phyloP scores from a whole-genome alignment of 2,329 filamentous ascomycete species.

The Waltergamsia citrina region DNA sequence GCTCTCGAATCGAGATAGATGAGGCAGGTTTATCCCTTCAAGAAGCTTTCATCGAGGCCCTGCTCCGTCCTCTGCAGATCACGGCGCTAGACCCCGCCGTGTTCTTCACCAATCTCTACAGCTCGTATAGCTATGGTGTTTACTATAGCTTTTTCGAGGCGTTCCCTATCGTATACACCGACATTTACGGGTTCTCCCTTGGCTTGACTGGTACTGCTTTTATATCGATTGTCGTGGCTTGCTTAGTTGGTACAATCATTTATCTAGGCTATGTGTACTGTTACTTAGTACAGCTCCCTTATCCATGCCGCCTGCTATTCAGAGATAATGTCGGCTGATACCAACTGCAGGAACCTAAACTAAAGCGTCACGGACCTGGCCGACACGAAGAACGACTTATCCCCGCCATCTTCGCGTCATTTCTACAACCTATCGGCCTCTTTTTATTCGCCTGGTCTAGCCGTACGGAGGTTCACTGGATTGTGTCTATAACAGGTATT shows the following conservation, averaged over 20 bases:
- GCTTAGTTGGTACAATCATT: conserved; percentile 20
- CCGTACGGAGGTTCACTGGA: conserved; percentile 13
- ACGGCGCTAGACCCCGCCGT: conserved; percentile 28
- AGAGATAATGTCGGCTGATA: too few species aligned
- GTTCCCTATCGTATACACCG: conserved; percentile 34
- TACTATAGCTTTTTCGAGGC: conserved; percentile 39
- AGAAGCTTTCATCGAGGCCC: conserved; percentile 28
- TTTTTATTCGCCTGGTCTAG: conserved; percentile 29
- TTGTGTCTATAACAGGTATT: conserved; percentile 26
- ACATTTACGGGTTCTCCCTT: conserved; percentile 32
- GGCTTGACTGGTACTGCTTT: conserved; percentile 31
- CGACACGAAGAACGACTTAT: conserved; percentile 10
- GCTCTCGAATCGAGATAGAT: conserved; percentile 46
- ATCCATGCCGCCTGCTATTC: conserved; percentile 16
- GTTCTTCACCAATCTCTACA: conserved; percentile 30
- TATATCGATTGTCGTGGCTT: conserved; percentile 27
- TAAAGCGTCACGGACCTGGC: too few species aligned
- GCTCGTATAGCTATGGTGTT: conserved; percentile 26
- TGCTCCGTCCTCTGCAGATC: conserved; percentile 26
- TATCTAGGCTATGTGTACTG: conserved; percentile 12
- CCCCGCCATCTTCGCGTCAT: conserved; percentile 25
- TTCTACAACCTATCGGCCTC: conserved; percentile 23
- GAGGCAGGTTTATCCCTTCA: conserved; percentile 31
- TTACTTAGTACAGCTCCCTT: conserved; percentile 1
- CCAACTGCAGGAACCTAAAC: not conserved